Conservation (phyloP, 108 stramenopile species). For the Discostella pseudostelligera region DNA sequence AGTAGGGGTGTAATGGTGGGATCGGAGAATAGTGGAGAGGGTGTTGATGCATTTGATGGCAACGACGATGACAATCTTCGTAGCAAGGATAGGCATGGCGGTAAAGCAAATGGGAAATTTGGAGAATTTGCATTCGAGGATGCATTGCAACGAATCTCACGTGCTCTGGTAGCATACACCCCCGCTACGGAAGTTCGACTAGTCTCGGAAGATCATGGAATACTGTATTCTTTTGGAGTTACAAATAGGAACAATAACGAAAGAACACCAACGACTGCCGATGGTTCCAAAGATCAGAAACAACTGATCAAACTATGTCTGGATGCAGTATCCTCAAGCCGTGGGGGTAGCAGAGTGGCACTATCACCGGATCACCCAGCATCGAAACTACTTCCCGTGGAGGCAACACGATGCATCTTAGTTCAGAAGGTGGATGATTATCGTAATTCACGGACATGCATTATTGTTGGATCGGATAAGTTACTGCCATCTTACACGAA, state of each 20-base stretch:
- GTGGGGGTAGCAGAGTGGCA: constrained; percentile 59
- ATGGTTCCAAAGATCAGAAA: constrained; percentile 22
- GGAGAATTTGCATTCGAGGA: neutral
- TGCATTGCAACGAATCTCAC: constrained; percentile 22
- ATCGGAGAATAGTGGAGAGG: neutral
- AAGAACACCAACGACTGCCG: neutral
- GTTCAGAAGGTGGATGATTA: constrained; percentile 58
- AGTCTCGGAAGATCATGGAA: constrained; percentile 27
- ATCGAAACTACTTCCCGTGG: constrained; percentile 31
- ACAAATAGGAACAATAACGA: neutral
- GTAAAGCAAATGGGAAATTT: constrained; percentile 2
- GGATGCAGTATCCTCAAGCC: constrained; percentile 30
- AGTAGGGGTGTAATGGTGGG: constrained; percentile 2
- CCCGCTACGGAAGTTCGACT: constrained; percentile 33
- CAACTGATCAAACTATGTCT: constrained; percentile 26
- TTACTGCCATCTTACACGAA: constrained; percentile 67
- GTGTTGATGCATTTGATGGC: neutral
- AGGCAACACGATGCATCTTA: constrained; percentile 57
- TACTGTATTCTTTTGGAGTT: constrained; percentile 25
- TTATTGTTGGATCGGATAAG: constrained; percentile 63
- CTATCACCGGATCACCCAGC: constrained; percentile 64
- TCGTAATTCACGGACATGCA: constrained; percentile 37
- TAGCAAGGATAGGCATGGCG: neutral
- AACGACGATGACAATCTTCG: neutral
- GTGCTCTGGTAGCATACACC: constrained; percentile 38